Conservation (phyloP, 257 asterid species). For the Petunia axillaris region DNA sequence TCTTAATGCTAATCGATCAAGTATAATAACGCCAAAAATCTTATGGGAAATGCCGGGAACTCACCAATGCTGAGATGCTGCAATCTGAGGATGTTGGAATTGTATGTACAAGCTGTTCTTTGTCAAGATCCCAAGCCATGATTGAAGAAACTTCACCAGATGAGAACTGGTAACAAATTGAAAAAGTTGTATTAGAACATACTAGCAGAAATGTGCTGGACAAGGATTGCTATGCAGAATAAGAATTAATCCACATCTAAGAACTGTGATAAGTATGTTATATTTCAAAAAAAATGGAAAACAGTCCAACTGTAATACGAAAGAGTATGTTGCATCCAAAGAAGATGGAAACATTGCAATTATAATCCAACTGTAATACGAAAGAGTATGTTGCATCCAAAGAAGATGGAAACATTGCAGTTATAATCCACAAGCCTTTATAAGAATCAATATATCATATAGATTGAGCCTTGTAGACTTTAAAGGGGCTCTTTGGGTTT, state of each 20-base stretch:
- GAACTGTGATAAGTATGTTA: neutral
- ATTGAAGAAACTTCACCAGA: conserved; percentile 88
- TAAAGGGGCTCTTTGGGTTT: neutral
- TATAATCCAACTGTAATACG: neutral
- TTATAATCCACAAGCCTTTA: neutral
- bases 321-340: neutral
- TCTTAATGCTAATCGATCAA: neutral
- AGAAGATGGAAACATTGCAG: neutral
- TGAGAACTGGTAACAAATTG: conserved; percentile 57
- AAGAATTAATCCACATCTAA: neutral
- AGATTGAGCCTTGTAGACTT: neutral
- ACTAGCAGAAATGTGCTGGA: conserved; percentile 7
- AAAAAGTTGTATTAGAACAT: conserved; percentile 24
- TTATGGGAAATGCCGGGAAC: conserved; percentile 30
- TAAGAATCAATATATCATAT: neutral
- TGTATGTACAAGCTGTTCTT: conserved; percentile 81
- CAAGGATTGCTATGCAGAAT: neutral
- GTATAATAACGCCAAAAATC: neutral
- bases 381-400: neutral
- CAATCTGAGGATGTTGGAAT: conserved; percentile 79
- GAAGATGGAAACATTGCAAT: neutral
- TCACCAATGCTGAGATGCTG: conserved; percentile 89
- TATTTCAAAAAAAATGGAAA: neutral
- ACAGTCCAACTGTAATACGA: neutral
- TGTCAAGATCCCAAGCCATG: conserved; percentile 98